These are phyloP conservation scores for Alternaria consortialis DNA, from an alignment of 2,329 filamentous ascomycete species.

Conservation along the genomic window DNA sequence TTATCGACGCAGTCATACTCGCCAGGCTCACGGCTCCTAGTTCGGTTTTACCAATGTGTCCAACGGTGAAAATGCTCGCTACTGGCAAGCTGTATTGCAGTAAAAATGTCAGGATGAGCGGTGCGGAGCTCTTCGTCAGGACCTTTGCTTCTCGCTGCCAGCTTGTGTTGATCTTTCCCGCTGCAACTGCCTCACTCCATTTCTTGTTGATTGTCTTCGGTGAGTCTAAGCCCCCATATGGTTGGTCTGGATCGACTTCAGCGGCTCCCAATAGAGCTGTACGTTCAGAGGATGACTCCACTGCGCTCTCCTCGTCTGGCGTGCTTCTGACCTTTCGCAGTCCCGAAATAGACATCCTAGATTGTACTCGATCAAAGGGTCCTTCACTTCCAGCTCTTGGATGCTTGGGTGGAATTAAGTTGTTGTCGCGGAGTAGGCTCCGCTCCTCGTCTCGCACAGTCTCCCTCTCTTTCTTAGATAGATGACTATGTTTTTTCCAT, in stretches of 20 bases:
- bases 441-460: constrained; percentile 65
- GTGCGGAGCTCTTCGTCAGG: constrained; percentile 63
- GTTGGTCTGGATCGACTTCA: constrained; percentile 48
- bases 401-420: constrained; percentile 64
- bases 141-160: constrained; percentile 92
- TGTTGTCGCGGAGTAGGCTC: constrained; percentile 67
- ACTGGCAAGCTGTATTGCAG: constrained; percentile 60
- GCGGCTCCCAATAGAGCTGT: constrained; percentile 58
- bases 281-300: constrained; percentile 51
- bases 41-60: constrained; percentile 59
- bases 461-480: constrained; percentile 63
- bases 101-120: constrained; percentile 58
- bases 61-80: constrained; percentile 59
- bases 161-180: constrained; percentile 84
- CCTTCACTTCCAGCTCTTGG: constrained; percentile 50
- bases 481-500: constrained; percentile 50
- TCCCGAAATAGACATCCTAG: constrained; percentile 40
- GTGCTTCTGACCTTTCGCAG: constrained; percentile 42
- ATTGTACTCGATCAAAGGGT: constrained; percentile 34
- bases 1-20: constrained; percentile 60
- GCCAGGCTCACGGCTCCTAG: constrained; percentile 59
- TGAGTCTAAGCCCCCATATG: constrained; percentile 59
- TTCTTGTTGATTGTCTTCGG: constrained; percentile 56
- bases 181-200: constrained; percentile 76
- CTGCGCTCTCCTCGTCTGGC: constrained; percentile 43